A percentile compares a stretch with the other conserved stretches of the same genome.
phyloP scores from a whole-genome alignment of 495 filamentous ascomycete genomes.

The Aspergillus mulundensis region DNA sequence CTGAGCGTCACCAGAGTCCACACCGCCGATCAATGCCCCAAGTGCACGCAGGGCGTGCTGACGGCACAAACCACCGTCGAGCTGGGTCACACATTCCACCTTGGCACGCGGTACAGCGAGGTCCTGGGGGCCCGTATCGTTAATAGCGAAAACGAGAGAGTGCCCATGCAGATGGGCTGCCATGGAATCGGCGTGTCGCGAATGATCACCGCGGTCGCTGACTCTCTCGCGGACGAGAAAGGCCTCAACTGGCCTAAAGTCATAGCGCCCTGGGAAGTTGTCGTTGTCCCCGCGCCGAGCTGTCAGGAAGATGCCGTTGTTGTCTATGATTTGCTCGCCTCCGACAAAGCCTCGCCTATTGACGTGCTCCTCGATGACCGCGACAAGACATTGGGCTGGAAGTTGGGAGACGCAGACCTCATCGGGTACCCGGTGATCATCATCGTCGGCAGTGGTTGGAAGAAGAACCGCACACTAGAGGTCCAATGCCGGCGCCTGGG shows the following conservation, averaged over 20 bases:
- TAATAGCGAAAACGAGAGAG: conserved; percentile 29
- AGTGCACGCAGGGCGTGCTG: conserved; percentile 62
- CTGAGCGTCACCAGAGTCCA: conserved; percentile 60
- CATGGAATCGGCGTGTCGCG: conserved; percentile 93
- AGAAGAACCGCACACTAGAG: conserved; percentile 57
- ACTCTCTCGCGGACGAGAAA: conserved; percentile 61
- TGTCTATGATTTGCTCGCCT: conserved; percentile 56
- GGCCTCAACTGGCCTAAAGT: conserved; percentile 86
- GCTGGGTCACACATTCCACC: conserved; percentile 90
- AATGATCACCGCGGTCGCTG: conserved; percentile 81
- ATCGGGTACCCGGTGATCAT: conserved; percentile 84
- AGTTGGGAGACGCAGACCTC: conserved; percentile 81
- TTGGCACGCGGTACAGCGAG: conserved; percentile 82
- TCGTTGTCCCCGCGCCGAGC: conserved; percentile 58
- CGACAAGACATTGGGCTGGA: conserved; percentile 66
- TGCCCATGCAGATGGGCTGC: conserved; percentile 86
- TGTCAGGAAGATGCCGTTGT: conserved; percentile 44
- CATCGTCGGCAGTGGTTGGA: conserved; percentile 74
- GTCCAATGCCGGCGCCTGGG: conserved; percentile 69
- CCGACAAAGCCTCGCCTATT: conserved; percentile 21
- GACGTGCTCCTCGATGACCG: conserved; percentile 80
- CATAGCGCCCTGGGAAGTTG: conserved; percentile 80
- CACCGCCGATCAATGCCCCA: conserved; percentile 66
- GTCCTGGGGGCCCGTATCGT: conserved; percentile 62
- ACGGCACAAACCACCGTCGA: conserved; percentile 72